phyloP scores from a whole-genome alignment of 2,329 filamentous ascomycete genomes.

The Aspergillus sp. region DNA sequence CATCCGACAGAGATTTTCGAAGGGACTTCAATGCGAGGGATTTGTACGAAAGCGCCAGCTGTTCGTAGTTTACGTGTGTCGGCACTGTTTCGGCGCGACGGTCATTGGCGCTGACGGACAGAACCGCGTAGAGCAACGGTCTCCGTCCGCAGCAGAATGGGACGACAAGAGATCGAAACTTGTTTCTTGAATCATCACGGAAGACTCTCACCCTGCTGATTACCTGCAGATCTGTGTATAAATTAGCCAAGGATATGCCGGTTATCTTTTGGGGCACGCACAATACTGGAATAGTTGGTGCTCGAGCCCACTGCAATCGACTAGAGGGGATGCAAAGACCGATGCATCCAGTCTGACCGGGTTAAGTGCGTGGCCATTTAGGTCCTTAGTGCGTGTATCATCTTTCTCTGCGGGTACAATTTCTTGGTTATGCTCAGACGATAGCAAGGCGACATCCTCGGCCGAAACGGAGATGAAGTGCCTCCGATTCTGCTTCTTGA shows the following conservation, averaged over 20 bases:
- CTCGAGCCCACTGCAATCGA: neutral
- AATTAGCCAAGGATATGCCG: neutral
- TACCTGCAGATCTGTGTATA: neutral
- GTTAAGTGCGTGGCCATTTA: neutral
- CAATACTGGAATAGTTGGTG: constrained; percentile 5
- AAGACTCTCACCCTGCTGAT: constrained; percentile 2
- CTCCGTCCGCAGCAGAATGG: constrained; percentile 2
- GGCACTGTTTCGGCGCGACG: neutral
- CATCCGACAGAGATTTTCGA: neutral
- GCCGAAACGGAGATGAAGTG: neutral
- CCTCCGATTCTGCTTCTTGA: neutral
- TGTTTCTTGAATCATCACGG: neutral
- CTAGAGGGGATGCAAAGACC: neutral
- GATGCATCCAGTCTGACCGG: neutral
- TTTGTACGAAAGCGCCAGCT: constrained; percentile 3
- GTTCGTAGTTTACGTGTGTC: constrained; percentile 4
- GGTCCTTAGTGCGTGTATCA: neutral
- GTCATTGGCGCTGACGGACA: constrained; percentile 6
- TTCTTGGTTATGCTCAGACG: neutral
- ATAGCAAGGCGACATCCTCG: neutral
- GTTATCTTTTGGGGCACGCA: neutral
- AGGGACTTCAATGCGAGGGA: neutral
- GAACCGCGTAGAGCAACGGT: constrained; percentile 4
- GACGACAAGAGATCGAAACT: constrained; percentile 3
- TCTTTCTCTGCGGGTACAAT: neutral